These are phyloP conservation scores for Chaetomium cochliodes DNA, from an alignment of 495 filamentous ascomycete genomes.

Conservation along the genomic window DNA sequence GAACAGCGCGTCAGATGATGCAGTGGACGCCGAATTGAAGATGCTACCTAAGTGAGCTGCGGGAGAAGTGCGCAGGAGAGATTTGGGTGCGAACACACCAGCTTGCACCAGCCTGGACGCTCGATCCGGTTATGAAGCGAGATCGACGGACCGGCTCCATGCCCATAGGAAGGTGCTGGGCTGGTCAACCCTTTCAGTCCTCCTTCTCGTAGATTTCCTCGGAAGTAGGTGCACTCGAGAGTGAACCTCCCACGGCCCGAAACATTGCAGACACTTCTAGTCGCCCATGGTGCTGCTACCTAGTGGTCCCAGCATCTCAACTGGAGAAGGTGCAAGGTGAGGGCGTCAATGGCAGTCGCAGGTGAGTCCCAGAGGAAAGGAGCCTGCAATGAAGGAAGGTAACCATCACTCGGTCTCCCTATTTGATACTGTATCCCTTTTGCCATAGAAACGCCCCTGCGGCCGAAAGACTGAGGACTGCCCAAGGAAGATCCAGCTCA, in stretches of 20 bases:
- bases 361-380: background rate
- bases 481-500: slow-evolving; percentile 73
- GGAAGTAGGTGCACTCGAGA: background rate
- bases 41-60: background rate
- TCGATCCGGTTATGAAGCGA: background rate
- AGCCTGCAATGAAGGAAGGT: background rate
- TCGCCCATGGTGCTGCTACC: background rate
- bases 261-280: background rate
- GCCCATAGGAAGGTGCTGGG: background rate
- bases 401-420: background rate
- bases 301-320: background rate
- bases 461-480: slow-evolving; percentile 58
- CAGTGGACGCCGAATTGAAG: background rate
- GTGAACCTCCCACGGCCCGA: background rate
- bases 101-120: background rate
- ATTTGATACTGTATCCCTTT: slow-evolving; percentile 61
- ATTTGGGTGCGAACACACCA: background rate
- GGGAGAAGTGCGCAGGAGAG: background rate
- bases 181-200: background rate
- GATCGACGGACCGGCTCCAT: background rate
- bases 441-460: slow-evolving; percentile 67
- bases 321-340: background rate
- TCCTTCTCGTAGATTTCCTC: background rate
- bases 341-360: background rate
- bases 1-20: background rate